Evolutionary conservation across 305 asterid species (phyloP).

Genomic region (Euphrasia arctica): DNA sequence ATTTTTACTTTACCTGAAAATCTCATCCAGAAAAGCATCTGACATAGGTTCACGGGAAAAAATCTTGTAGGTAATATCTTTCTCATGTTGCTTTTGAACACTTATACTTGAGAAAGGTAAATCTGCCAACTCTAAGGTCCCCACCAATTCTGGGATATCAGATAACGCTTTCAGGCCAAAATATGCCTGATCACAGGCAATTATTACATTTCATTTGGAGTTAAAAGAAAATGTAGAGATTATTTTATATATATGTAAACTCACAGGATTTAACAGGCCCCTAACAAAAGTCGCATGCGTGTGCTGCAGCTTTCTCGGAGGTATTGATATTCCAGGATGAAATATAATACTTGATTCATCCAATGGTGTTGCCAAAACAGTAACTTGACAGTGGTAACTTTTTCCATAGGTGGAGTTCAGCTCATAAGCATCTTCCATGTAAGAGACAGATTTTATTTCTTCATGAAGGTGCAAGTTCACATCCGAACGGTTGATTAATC

Average conservation of each 20-base stretch:
- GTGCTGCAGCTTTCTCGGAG: conserved; percentile 87
- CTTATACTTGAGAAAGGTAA: conserved; percentile 86
- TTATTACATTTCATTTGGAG: conserved; percentile 12
- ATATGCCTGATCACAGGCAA: conserved; percentile 52
- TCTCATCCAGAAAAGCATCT: conserved; percentile 63
- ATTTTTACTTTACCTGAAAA: conserved; percentile 57
- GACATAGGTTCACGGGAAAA: conserved; percentile 73
- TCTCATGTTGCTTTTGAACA: conserved; percentile 61
- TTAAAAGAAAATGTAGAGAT: not conserved
- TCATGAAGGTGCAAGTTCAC: conserved; percentile 70
- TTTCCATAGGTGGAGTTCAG: conserved; percentile 73
- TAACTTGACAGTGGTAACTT: conserved; percentile 63
- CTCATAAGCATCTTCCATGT: conserved; percentile 55
- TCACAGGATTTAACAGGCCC: conserved; percentile 85
- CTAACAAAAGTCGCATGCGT: conserved; percentile 82
- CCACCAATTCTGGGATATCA: conserved; percentile 82
- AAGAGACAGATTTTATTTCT: conserved; percentile 75
- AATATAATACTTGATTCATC: conserved; percentile 76
- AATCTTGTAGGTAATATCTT: conserved; percentile 74
- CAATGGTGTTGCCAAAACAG: conserved; percentile 88
- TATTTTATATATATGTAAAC: conserved; percentile 24
- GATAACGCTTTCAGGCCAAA: conserved; percentile 59
- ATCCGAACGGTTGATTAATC: conserved; percentile 63
- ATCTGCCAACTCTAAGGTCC: conserved; percentile 70
- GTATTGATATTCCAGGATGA: conserved; percentile 70